phyloP scores from a whole-genome alignment of 345 rosid genomes.

The Eucalyptus polybractea region DNA sequence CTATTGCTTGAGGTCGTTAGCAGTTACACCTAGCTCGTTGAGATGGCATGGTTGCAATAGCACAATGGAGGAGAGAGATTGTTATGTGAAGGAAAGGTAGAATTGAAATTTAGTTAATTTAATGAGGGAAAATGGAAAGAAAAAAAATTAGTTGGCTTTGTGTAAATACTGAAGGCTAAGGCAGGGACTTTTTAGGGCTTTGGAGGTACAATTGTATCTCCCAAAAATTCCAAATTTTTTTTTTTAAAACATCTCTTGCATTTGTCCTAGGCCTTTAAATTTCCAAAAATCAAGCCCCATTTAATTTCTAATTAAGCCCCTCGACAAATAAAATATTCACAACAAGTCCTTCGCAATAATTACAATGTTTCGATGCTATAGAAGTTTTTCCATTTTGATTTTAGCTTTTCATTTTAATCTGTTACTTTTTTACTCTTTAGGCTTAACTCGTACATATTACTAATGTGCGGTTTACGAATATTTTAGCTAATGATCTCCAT shows the following conservation, averaged over 20 bases:
- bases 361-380: background rate
- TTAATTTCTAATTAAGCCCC: background rate
- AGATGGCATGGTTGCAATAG: too few species aligned
- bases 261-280: background rate
- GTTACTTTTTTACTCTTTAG: background rate
- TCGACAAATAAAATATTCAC: background rate
- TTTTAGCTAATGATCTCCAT: background rate
- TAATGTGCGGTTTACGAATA: background rate
- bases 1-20: fast-evolving
- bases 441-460: background rate
- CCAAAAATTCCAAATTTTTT: background rate
- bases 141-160: background rate
- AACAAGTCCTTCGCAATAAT: background rate
- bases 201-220: background rate
- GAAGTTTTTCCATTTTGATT: background rate
- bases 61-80: background rate
- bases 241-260: background rate
- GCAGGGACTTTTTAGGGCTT: background rate
- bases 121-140: background rate
- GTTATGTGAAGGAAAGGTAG: too few species aligned
- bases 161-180: too few species aligned
- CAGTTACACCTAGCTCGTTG: too few species aligned
- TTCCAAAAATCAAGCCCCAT: background rate
- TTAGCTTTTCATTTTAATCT: background rate
- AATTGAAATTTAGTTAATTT: too few species aligned